Evolutionary conservation across 164 flowering plant species (phyloP).

Genomic region (Dillenia turbinata): DNA sequence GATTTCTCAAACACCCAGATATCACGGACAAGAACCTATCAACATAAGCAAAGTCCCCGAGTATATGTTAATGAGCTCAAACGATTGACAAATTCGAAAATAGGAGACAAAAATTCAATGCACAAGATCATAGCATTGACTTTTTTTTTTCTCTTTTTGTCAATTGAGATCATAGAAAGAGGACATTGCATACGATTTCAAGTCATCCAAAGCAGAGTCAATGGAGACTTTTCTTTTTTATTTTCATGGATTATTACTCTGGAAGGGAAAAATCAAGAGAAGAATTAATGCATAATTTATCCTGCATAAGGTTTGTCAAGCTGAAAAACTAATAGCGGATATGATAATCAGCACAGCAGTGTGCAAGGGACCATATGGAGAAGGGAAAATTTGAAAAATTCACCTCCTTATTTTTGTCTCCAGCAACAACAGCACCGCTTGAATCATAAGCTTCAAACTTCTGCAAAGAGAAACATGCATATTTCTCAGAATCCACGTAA

Average conservation of each 20-base stretch:
- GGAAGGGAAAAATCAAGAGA: background rate
- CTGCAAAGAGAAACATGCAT: constrained; percentile 32
- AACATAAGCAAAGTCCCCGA: background rate
- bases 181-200: no score
- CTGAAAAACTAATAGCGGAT: background rate
- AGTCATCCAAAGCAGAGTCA: no score
- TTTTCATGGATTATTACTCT: no score
- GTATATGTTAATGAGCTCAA: no score
- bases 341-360: background rate
- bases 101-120: no score
- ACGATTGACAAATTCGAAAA: no score
- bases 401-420: constrained; percentile 89
- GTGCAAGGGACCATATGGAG: background rate
- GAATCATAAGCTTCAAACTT: constrained; percentile 91
- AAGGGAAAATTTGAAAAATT: background rate
- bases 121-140: no score
- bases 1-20: constrained; percentile 98
- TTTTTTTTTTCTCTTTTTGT: no score
- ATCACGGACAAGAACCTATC: constrained; percentile 80
- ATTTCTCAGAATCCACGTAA: background rate
- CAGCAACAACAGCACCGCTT: constrained; percentile 63
- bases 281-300: background rate
- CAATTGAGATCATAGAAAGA: no score
- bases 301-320: background rate
- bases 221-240: no score